Percentiles rank a stretch among this genome's conserved stretches.
Evolutionary conservation across 1,284 basidiomycete genomes (phyloP).

Genomic region (Erythrobasidium hasegawianum): DNA sequence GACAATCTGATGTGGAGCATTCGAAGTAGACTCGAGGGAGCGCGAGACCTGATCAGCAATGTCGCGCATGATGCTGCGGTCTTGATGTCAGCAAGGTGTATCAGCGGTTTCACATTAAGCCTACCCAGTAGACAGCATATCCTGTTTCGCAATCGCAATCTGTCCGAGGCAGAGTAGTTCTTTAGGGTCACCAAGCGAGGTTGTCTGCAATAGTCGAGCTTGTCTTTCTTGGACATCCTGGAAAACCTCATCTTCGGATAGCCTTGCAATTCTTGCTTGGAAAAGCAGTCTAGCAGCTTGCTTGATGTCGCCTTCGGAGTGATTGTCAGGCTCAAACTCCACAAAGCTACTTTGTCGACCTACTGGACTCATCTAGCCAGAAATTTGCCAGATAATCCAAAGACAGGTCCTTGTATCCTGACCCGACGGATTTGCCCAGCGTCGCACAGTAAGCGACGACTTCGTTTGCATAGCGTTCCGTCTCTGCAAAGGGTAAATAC

Average conservation of each 20-base stretch:
- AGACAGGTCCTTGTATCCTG: constrained; percentile 62
- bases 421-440: constrained; percentile 60
- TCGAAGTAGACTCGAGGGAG: constrained; percentile 69
- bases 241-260: constrained; percentile 65
- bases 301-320: constrained; percentile 61
- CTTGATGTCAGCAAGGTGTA: neutral
- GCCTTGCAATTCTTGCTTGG: constrained; percentile 63
- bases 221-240: constrained; percentile 52
- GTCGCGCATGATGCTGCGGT: constrained; percentile 68
- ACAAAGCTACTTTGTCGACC: constrained; percentile 16
- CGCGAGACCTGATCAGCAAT: constrained; percentile 74
- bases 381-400: constrained; percentile 66
- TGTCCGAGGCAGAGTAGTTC: constrained; percentile 77
- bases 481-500: constrained; percentile 54
- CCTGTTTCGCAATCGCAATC: constrained; percentile 76
- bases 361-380: constrained; percentile 71
- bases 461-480: constrained; percentile 62
- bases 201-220: constrained; percentile 51
- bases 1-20: constrained; percentile 60
- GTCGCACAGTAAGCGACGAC: constrained; percentile 73
- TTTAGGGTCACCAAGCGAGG: constrained; percentile 48
- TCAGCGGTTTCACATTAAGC: constrained; percentile 34
- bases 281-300: constrained; percentile 70
- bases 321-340: neutral
- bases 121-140: constrained; percentile 67